These are phyloP conservation scores for Monosporozyma solicola DNA, from an alignment of 805 yeast genomes.

Conservation along the genomic window DNA sequence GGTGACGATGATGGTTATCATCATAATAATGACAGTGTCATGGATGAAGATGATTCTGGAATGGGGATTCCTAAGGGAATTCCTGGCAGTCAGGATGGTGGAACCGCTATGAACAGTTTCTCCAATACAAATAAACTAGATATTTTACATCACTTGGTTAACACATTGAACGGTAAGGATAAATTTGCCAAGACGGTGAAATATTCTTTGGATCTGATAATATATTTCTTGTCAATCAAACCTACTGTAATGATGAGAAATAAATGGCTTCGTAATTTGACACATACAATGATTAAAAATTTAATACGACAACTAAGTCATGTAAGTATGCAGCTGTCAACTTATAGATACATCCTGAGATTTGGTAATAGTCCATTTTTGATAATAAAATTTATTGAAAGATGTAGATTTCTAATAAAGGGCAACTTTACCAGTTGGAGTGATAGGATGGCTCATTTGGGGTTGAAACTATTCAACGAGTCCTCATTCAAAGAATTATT, in stretches of 20 bases:
- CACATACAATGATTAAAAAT: background rate
- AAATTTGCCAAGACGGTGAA: slow-evolving; percentile 58
- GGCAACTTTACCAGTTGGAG: background rate
- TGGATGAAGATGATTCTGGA: background rate
- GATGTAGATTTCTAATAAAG: background rate
- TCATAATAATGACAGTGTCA: background rate
- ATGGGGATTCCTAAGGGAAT: background rate
- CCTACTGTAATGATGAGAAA: background rate
- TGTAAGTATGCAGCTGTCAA: background rate
- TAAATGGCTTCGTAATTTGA: background rate
- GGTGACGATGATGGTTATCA: background rate
- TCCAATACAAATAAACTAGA: background rate
- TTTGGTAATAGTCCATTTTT: slow-evolving; percentile 66
- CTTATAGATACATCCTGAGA: slow-evolving; percentile 53
- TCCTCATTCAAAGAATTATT: slow-evolving; percentile 31
- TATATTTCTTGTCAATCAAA: slow-evolving; percentile 7
- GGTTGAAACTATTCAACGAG: background rate
- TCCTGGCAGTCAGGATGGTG: background rate
- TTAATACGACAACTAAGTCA: background rate
- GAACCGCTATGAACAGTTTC: background rate
- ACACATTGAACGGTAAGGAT: slow-evolving; percentile 50
- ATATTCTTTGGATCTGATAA: slow-evolving; percentile 46
- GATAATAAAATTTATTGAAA: background rate
- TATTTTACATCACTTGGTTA: slow-evolving; percentile 5
- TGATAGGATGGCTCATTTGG: background rate